Base-by-base conservation (phyloP, 2,329 filamentous ascomycete species). In the Leptographium wingfieldii region DNA sequence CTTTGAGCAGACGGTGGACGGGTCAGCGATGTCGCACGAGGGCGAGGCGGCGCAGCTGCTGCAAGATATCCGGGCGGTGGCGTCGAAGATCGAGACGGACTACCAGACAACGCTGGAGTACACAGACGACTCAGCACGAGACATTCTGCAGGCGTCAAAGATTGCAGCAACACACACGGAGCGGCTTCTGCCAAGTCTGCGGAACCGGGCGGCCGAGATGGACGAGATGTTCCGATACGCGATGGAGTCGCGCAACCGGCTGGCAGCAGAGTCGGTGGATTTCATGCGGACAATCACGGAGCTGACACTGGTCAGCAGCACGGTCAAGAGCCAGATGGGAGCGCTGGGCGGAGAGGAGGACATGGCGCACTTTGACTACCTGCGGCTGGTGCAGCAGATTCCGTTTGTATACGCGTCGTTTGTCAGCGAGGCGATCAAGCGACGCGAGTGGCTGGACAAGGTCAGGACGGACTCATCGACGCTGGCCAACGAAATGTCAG, bases 321-420 rank as follows among this genome's bases (percentile, higher is more conserved):
- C 80, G 62, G 79, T 94, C 43, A 90, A 90, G 68, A 75, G 77
- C 9, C 87, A 88, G 64, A 84, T 96, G 62, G 83, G 83, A 59
- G 78, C 81, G 2, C 74, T 96, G 53, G 85, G 86, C 63, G 78
- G 89, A 56, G 82, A 88, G 61, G 88, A 94, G 62, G 88, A 89
- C 54, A 79, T 88, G 68, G 84, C 89, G 38, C 86, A 88, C 0
- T 92, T 96, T 69, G 87, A 95, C 63, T 82, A 89, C 49, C 78
- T 99, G 27, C 84, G 86, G 22, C 78, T 90, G 27, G 86, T 96
- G 43, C 86, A 92, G 52, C 85, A 92, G 63, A 80, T 97, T 35
- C 94, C 94, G 0, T 86, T 87, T 60, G 85, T 95, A 66, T 99
- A 97, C 70, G 92, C 92, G 0, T 92, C 91, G 2, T 88, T 96